These are phyloP conservation scores for Xylaria palmicola DNA, from an alignment of 495 filamentous ascomycete species.

Conservation along the genomic window DNA sequence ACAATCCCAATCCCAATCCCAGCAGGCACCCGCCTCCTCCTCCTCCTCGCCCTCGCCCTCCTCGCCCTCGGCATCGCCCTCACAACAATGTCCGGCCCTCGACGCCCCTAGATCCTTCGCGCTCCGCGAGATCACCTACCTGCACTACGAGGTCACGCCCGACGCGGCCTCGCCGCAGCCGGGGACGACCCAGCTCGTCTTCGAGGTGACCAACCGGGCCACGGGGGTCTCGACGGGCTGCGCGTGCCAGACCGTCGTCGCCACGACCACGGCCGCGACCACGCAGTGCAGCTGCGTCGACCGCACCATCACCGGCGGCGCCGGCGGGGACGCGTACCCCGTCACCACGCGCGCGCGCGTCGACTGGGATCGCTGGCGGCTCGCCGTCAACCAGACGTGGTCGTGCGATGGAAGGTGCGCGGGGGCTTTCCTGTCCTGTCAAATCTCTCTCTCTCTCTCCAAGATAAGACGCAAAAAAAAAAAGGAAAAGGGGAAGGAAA, in stretches of 20 bases:
- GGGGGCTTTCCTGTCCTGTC: background rate
- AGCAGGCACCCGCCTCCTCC: background rate
- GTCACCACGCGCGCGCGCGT: conserved; percentile 19
- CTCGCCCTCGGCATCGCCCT: background rate
- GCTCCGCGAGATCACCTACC: conserved; percentile 6
- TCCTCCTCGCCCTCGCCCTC: background rate
- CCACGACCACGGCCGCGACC: conserved; percentile 12
- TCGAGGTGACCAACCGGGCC: conserved; percentile 20
- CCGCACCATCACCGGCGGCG: conserved; percentile 8
- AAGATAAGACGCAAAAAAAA: background rate
- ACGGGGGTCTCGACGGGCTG: conserved; percentile 22
- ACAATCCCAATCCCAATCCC: background rate
- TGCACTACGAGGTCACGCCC: conserved; percentile 9
- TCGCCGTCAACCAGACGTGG: conserved; percentile 29
- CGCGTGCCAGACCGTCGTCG: conserved; percentile 14
- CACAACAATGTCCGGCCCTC: conserved; percentile 10
- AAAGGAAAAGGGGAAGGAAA: background rate
- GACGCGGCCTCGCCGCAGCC: background rate
- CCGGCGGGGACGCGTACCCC: conserved; percentile 9
- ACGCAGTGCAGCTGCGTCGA: conserved; percentile 21
- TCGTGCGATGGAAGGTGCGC: conserved; percentile 18
- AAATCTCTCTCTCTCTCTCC: too few relatives aligned
- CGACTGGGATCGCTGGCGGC: conserved; percentile 21
- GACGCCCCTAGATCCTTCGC: conserved; percentile 20
- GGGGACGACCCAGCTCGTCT: conserved; percentile 25